A percentile compares a stretch with the other conserved stretches of the same genome.
Conservation (phyloP, 352 stramenopile species). For the Blastocystis sp. region DNA sequence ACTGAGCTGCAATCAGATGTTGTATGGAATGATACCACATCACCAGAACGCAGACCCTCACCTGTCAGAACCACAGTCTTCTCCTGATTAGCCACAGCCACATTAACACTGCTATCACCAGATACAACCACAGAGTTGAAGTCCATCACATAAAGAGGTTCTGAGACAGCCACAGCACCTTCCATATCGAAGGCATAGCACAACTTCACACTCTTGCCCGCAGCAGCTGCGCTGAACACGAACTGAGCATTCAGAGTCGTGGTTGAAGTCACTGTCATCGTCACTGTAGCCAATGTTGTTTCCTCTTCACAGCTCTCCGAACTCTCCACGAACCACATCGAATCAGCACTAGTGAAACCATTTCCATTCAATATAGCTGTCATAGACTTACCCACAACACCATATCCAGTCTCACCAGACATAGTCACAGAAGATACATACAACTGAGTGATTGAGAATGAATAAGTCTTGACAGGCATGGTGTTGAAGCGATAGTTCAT, state of each 20-base stretch:
- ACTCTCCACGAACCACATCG: slow-evolving; percentile 34
- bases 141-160: slow-evolving; percentile 1
- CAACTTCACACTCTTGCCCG: slow-evolving; percentile 45
- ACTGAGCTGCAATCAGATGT: slow-evolving; percentile 20
- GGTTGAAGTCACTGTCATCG: neutral
- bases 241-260: neutral
- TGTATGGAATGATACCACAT: slow-evolving; percentile 10
- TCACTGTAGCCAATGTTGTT: neutral
- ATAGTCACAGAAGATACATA: slow-evolving; percentile 17
- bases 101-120: neutral
- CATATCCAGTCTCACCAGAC: neutral
- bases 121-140: neutral
- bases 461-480: slow-evolving; percentile 20
- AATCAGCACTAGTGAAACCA: slow-evolving; percentile 7
- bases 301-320: neutral
- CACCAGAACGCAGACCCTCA: neutral
- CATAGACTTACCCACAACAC: neutral
- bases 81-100: slow-evolving; percentile 19
- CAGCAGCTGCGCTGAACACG: neutral
- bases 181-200: slow-evolving; percentile 44
- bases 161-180: neutral
- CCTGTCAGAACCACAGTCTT: slow-evolving; percentile 18
- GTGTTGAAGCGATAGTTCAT: slow-evolving; percentile 57
- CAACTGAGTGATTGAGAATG: neutral
- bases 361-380: neutral